Evolutionary conservation across 2,329 filamentous ascomycete genomes (phyloP).

Genomic region (Endocalyx cinctus): DNA sequence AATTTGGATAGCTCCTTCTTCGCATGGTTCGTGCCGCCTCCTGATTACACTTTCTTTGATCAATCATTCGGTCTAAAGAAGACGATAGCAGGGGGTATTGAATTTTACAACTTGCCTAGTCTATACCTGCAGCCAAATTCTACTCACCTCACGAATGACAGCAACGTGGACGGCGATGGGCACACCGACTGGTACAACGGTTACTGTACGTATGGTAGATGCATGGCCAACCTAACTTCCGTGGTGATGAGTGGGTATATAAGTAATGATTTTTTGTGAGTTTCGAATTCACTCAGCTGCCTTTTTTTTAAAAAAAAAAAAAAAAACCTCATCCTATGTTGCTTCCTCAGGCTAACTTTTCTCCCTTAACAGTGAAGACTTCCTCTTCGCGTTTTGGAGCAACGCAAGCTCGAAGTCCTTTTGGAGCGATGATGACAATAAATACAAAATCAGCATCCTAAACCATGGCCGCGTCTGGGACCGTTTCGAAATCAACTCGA

Average conservation of each 20-base stretch:
- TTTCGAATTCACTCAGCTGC: too few relatives aligned
- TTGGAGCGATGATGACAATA: background rate
- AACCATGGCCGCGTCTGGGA: conserved; percentile 1
- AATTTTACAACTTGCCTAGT: background rate
- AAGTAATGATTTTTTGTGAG: conserved; percentile 2
- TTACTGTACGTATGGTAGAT: background rate
- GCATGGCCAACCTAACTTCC: background rate
- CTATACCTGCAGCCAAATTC: conserved; percentile 1
- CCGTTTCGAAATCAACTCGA: background rate
- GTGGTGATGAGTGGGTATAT: conserved; percentile 1
- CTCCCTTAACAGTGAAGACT: conserved; percentile 1
- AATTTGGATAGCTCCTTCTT: background rate
- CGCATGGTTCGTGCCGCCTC: background rate
- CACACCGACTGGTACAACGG: background rate
- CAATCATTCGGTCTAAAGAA: too few relatives aligned
- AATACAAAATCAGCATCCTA: background rate
- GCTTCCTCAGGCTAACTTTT: background rate
- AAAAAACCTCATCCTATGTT: too few relatives aligned
- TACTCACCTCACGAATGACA: background rate
- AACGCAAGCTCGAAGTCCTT: background rate
- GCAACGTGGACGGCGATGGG: background rate
- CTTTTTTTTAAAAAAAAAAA: too few relatives aligned
- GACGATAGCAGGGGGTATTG: background rate
- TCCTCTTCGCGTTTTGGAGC: conserved; percentile 1
- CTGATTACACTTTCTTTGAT: too few relatives aligned